Percentiles rank a stretch among this genome's conserved stretches.
phyloP scores from a whole-genome alignment of 176 grass and related monocot species.

The Paspalum vaginatum region DNA sequence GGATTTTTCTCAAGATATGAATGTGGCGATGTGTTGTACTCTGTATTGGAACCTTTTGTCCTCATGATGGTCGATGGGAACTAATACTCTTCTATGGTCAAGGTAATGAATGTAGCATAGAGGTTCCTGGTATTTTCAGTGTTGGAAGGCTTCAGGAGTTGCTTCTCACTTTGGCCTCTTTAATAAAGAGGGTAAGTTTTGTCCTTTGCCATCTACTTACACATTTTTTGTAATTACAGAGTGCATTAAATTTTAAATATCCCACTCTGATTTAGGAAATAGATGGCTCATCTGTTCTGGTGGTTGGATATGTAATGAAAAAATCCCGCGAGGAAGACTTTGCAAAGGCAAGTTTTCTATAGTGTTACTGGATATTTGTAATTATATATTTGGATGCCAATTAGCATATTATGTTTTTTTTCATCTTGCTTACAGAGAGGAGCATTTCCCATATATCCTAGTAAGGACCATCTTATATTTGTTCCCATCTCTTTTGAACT shows the following conservation, averaged over 20 bases:
- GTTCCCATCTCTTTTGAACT: conserved; percentile 80
- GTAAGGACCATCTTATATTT: conserved; percentile 66
- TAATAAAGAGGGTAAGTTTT: conserved; percentile 75
- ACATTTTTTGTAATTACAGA: neutral
- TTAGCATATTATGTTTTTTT: conserved; percentile 35
- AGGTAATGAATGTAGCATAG: conserved; percentile 40
- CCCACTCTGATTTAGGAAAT: conserved; percentile 53
- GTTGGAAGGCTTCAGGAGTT: conserved; percentile 70
- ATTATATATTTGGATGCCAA: conserved; percentile 20
- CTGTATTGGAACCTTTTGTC: conserved; percentile 12
- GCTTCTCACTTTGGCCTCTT: conserved; percentile 59
- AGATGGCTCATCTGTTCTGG: conserved; percentile 48
- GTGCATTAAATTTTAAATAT: conserved; percentile 13
- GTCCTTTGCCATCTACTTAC: neutral
- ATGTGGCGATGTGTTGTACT: neutral
- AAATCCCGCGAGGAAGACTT: conserved; percentile 93
- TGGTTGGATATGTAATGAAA: conserved; percentile 94
- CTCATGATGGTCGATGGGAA: neutral
- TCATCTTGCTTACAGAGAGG: conserved; percentile 71
- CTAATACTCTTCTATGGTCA: conserved; percentile 38
- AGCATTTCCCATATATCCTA: conserved; percentile 78
- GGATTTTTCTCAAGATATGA: conserved; percentile 19
- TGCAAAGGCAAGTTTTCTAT: conserved; percentile 69
- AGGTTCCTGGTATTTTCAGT: conserved; percentile 47
- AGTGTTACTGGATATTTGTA: conserved; percentile 32